phyloP scores from a whole-genome alignment of 2,329 filamentous ascomycete genomes.

The Colletotrichum lupini region DNA sequence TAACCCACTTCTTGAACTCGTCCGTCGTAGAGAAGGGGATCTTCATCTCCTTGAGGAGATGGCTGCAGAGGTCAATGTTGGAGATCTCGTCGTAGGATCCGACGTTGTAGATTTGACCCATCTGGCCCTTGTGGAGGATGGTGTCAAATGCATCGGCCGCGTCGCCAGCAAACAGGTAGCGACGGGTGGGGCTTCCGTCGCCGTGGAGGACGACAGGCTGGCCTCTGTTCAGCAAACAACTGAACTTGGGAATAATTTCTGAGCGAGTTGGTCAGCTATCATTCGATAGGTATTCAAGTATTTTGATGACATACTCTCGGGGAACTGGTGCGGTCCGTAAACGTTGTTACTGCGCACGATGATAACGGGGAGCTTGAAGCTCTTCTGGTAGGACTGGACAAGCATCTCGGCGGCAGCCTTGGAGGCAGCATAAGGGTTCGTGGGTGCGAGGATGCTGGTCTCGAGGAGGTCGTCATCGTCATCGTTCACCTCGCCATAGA shows the following conservation, averaged over 20 bases:
- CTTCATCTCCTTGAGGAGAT: slow-evolving; percentile 72
- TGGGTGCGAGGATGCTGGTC: slow-evolving; percentile 79
- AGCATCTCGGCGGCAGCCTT: slow-evolving; percentile 88
- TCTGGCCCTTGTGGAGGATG: slow-evolving; percentile 79
- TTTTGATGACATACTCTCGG: slow-evolving; percentile 72
- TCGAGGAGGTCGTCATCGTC: slow-evolving; percentile 79
- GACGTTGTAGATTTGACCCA: slow-evolving; percentile 86
- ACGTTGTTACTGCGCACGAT: slow-evolving; percentile 88
- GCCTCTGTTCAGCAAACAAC: slow-evolving; percentile 74
- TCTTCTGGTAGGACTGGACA: slow-evolving; percentile 87
- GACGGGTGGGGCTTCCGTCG: slow-evolving; percentile 77
- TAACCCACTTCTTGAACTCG: slow-evolving; percentile 73
- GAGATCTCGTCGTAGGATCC: slow-evolving; percentile 82
- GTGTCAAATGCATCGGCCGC: slow-evolving; percentile 86
- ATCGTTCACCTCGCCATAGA: slow-evolving; percentile 82
- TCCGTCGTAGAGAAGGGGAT: slow-evolving; percentile 61
- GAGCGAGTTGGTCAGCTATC: slow-evolving; percentile 4
- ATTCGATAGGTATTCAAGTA: neutral
- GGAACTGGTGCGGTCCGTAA: slow-evolving; percentile 86
- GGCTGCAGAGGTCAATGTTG: slow-evolving; percentile 75
- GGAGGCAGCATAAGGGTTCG: slow-evolving; percentile 84
- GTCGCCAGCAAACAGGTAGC: slow-evolving; percentile 83
- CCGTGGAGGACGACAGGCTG: slow-evolving; percentile 80
- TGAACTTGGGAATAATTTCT: slow-evolving; percentile 90
- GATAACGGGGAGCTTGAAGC: slow-evolving; percentile 82